phyloP scores from a whole-genome alignment of 371 early-diverging fungal genomes.

The Capillidium rhysosporum region DNA sequence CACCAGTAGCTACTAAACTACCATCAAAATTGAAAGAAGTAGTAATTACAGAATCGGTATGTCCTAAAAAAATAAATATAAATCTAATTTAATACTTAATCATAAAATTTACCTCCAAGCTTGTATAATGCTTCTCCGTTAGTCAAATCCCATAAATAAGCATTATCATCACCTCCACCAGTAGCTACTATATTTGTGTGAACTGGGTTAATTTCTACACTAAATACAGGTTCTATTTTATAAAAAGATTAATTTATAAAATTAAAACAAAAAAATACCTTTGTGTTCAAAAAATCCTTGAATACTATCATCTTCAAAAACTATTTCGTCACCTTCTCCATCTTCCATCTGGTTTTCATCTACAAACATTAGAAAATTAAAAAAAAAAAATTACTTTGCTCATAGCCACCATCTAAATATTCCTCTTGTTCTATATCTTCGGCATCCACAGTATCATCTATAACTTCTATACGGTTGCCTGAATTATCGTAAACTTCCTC shows the following conservation, averaged over 20 bases:
- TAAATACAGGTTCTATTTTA: slow-evolving; percentile 61
- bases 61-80: slow-evolving; percentile 17
- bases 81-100: neutral
- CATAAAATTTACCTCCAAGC: slow-evolving; percentile 16
- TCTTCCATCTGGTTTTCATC: slow-evolving; percentile 6
- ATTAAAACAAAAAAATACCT: slow-evolving; percentile 18
- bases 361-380: no score
- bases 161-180: slow-evolving; percentile 90
- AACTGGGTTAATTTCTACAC: slow-evolving; percentile 65
- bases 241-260: neutral
- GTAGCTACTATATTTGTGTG: slow-evolving; percentile 36
- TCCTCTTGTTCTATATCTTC: no score
- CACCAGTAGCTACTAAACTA: slow-evolving; percentile 67
- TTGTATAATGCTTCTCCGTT: slow-evolving; percentile 53
- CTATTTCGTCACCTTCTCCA: slow-evolving; percentile 32
- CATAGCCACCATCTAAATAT: no score
- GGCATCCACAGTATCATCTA: no score
- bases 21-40: slow-evolving; percentile 78
- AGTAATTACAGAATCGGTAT: slow-evolving; percentile 73
- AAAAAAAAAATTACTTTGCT: no score
- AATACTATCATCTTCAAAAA: slow-evolving; percentile 69
- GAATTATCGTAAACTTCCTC: no score
- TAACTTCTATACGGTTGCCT: no score
- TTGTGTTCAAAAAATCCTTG: slow-evolving; percentile 84
- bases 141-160: slow-evolving; percentile 71